Evolutionary conservation across 306 rosid genomes (phyloP).

Genomic region (Inga oerstediana): DNA sequence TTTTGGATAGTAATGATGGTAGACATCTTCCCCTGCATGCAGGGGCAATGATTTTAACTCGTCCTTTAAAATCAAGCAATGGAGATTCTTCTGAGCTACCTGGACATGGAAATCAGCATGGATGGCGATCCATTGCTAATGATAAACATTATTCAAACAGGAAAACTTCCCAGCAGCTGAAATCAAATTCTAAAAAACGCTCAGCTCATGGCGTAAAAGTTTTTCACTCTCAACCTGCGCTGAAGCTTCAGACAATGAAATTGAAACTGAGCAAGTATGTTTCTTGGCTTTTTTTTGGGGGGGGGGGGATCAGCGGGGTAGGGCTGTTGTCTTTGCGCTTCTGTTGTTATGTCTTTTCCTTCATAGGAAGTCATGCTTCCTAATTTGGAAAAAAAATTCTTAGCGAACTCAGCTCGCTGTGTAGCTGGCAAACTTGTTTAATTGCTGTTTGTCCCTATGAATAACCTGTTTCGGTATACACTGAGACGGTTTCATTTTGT

Average conservation of each 20-base stretch:
- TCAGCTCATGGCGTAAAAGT: conserved; percentile 86
- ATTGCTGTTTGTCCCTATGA: conserved; percentile 23
- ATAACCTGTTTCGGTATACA: conserved; percentile 3
- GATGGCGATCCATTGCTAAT: conserved; percentile 84
- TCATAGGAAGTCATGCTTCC: not conserved
- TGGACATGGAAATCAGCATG: conserved; percentile 84
- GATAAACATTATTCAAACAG: conserved; percentile 91
- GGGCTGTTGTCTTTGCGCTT: not conserved
- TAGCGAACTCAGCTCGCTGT: not conserved
- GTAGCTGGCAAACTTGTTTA: conserved; percentile 23
- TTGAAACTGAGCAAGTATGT: conserved; percentile 95
- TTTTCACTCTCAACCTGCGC: conserved; percentile 91
- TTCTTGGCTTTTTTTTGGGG: not conserved
- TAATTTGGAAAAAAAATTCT: not conserved
- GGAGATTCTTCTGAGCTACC: conserved; percentile 69
- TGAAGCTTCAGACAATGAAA: conserved; percentile 91
- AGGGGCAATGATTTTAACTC: conserved; percentile 82
- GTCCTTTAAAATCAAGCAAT: conserved; percentile 49
- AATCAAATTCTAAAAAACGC: conserved; percentile 90
- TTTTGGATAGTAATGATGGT: conserved; percentile 67
- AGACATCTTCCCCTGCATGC: conserved; percentile 80
- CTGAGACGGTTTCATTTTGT: not conserved
- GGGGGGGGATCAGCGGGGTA: not conserved
- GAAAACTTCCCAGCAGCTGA: conserved; percentile 89
- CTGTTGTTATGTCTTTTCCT: conserved; percentile 9